Evolutionary conservation across 225 moss, liverwort and hornwort species (phyloP).

Genomic region (Climacium dendroides): DNA sequence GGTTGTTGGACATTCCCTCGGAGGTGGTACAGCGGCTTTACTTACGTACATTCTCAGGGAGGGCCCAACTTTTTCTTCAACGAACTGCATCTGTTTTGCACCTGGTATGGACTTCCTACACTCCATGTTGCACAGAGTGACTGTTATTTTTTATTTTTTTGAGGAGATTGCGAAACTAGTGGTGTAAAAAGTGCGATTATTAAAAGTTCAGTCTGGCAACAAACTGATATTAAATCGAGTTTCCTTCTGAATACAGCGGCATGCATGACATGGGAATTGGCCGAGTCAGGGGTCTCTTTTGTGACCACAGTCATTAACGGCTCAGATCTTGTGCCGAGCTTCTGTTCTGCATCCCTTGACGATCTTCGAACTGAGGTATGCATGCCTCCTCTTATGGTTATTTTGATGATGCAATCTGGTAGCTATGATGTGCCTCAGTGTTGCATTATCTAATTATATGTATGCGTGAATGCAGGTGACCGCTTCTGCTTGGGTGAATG

Average conservation of each 20-base stretch:
- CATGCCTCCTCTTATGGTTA: not conserved
- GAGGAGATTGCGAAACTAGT: not conserved
- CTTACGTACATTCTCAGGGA: slow-evolving; percentile 91
- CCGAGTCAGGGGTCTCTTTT: slow-evolving; percentile 62
- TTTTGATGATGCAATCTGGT: not conserved
- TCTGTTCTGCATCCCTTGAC: slow-evolving; percentile 72
- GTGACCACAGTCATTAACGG: slow-evolving; percentile 80
- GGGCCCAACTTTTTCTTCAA: slow-evolving; percentile 54
- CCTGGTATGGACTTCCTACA: slow-evolving; percentile 44
- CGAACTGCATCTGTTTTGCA: slow-evolving; percentile 76
- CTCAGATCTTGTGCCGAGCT: slow-evolving; percentile 78
- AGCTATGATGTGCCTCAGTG: not conserved
- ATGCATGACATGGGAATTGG: slow-evolving; percentile 95
- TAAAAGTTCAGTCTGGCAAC: not conserved
- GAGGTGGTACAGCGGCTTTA: slow-evolving; percentile 94
- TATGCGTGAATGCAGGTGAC: slow-evolving; percentile 39
- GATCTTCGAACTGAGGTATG: slow-evolving; percentile 82
- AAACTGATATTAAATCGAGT: not conserved
- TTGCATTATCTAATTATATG: not conserved
- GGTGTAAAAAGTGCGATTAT: not conserved
- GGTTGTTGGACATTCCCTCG: slow-evolving; percentile 93
- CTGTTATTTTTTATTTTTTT: not conserved
- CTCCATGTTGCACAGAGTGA: not conserved
- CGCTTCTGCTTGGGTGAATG: slow-evolving; percentile 83
- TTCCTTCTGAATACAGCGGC: slow-evolving; percentile 36